Evolutionary conservation across 2,329 filamentous ascomycete species (phyloP).

Genomic region (Paramyrothecium roridum): DNA sequence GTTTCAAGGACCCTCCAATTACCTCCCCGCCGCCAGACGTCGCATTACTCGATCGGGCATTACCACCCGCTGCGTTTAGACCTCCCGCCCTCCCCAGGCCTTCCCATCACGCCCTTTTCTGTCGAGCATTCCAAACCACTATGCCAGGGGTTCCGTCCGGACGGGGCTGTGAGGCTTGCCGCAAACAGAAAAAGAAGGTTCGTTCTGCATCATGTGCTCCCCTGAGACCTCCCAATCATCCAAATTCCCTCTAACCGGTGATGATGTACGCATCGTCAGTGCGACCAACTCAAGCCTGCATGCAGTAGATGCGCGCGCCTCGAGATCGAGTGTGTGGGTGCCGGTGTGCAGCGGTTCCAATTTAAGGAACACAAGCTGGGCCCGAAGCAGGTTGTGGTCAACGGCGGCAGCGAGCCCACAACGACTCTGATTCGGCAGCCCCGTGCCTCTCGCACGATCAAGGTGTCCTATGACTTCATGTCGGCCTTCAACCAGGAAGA

Average conservation of each 20-base stretch:
- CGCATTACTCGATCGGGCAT: neutral
- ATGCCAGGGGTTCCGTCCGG: constrained; percentile 52
- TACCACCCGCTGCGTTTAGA: neutral
- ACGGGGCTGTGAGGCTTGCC: constrained; percentile 47
- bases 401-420: constrained; percentile 15
- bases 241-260: neutral
- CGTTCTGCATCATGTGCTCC: neutral
- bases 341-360: constrained; percentile 44
- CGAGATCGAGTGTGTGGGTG: constrained; percentile 39
- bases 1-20: too few species aligned
- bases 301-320: constrained; percentile 45
- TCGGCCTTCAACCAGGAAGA: constrained; percentile 34
- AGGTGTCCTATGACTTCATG: constrained; percentile 18
- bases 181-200: constrained; percentile 53
- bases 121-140: neutral
- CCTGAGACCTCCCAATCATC: neutral
- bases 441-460: constrained; percentile 15
- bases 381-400: neutral
- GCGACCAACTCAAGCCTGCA: constrained; percentile 38
- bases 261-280: constrained; percentile 26
- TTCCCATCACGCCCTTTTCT: neutral
- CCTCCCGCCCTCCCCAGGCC: neutral
- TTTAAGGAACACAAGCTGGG: constrained; percentile 36
- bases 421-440: neutral
- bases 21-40: too few species aligned